Base-by-base conservation (phyloP, 768 basidiomycete species). In the Termitomyces titanicus region DNA sequence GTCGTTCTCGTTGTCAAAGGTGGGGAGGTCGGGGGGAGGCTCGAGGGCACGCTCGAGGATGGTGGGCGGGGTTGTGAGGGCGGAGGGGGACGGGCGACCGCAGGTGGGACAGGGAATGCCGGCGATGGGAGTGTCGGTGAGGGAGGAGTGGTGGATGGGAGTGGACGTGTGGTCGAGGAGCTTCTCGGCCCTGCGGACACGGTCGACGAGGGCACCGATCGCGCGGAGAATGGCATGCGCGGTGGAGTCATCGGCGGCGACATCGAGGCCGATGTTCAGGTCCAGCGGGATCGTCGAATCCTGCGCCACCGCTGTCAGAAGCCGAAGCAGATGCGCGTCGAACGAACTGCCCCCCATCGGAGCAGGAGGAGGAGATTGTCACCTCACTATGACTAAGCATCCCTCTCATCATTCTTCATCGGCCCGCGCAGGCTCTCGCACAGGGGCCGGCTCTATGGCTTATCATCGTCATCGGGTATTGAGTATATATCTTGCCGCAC, bases 51-150 rank as follows among this genome's bases (percentile, higher is more conserved):
- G 47, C 33, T 47, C 47, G 12, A 35, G 15, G 49, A 47, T 40
- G 0, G 55, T 54, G 10, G 55, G 31, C 6, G 47, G 20, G 6
- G 47, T 45, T 1, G 51, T 25, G 6, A 56, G 27, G 0, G 40
- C 25, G 0, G 43, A 43, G 4, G 59, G 55, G 0, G 46, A 49
- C 10, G 47, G 50, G 1, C 59, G 55, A 0, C 59, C 59, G 22
- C 59, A 60, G 0, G 59, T 60, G 0, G 59, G 55, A 37, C 59
- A 60, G 7, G 55, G 43, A 12, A 56, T 48, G 17, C 54, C 58
- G 15, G 35, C 53, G 10, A 59, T 40, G 3, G 54, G 54, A 2
- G 13, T 31, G 17, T 60, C 47, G 8, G 22, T 48, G 3, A 33
- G n/a, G n/a, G n/a, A 20, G 5, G n/a, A 3, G 42, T 42, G 51